Conservation (phyloP, 257 asterid genomes). For the Ehretia macrophylla region DNA sequence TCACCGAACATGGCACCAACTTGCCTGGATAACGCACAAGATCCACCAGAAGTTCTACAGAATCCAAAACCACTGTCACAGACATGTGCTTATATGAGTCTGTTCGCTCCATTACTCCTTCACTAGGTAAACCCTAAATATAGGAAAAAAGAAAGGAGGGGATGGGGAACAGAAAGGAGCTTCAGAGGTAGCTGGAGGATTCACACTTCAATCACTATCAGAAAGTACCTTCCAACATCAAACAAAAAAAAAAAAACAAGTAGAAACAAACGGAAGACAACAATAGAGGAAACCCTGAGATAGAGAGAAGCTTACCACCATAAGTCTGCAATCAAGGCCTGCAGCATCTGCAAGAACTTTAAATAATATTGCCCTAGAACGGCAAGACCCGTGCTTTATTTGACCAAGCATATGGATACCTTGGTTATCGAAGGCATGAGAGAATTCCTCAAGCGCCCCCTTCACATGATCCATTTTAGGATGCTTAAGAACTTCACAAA, state of each 20-base stretch:
- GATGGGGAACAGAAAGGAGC: neutral
- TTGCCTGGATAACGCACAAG: conserved; percentile 82
- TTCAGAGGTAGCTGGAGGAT: neutral
- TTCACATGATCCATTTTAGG: conserved; percentile 57
- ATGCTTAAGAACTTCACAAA: conserved; percentile 64
- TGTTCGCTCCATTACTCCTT: conserved; percentile 52
- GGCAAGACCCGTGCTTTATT: conserved; percentile 76
- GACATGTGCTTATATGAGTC: conserved; percentile 75
- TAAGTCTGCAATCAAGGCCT: conserved; percentile 72
- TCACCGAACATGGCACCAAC: conserved; percentile 59
- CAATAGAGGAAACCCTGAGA: neutral
- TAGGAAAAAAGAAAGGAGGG: neutral
- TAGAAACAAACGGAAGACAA: neutral
- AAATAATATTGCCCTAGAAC: conserved; percentile 80
- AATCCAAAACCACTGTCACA: conserved; percentile 58
- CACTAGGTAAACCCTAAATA: conserved; percentile 69
- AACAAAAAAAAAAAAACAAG: neutral
- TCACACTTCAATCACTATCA: neutral
- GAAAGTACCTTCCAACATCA: too few species aligned
- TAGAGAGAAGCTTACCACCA: conserved; percentile 65
- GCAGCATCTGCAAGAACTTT: conserved; percentile 84
- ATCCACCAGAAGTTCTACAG: conserved; percentile 76
- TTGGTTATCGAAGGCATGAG: conserved; percentile 63
- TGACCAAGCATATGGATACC: conserved; percentile 86
- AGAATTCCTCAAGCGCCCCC: conserved; percentile 78